Conservation (phyloP, 345 rosid species). For the Eucalyptus brandiana region DNA sequence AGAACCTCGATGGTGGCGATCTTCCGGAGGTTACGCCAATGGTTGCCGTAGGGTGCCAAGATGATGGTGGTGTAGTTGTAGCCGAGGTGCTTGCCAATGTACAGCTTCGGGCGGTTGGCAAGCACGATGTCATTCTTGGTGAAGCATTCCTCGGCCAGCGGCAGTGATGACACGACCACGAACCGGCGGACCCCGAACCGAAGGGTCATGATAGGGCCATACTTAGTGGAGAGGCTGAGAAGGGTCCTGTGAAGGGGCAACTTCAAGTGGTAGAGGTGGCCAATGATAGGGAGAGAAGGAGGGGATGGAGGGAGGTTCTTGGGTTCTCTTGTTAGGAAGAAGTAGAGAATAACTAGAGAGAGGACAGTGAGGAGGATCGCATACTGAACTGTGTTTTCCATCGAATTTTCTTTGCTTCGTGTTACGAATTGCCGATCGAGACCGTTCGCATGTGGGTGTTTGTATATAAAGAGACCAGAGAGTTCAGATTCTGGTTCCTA, state of each 20-base stretch:
- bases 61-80: conserved; percentile 18
- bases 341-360: neutral
- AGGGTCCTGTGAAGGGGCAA: neutral
- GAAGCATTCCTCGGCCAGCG: conserved; percentile 40
- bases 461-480: neutral
- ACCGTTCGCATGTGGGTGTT: neutral
- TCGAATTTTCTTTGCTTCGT: neutral
- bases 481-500: neutral
- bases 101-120: conserved; percentile 27
- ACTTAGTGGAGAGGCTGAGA: conserved; percentile 20
- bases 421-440: neutral
- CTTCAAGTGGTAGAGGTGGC: conserved; percentile 27
- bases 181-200: conserved; percentile 19
- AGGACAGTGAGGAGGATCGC: neutral
- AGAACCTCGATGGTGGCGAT: conserved; percentile 30
- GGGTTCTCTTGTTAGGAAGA: neutral
- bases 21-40: conserved; percentile 57
- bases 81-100: conserved; percentile 13
- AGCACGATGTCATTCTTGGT: conserved; percentile 30
- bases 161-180: conserved; percentile 17
- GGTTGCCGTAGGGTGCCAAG: conserved; percentile 32
- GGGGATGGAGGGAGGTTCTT: conserved; percentile 26
- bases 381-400: neutral
- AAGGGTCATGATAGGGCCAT: conserved; percentile 12
- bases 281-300: conserved; percentile 13